These are phyloP conservation scores for Oryza australiensis DNA, from an alignment of 176 grass and related monocot species.

Conservation along the genomic window DNA sequence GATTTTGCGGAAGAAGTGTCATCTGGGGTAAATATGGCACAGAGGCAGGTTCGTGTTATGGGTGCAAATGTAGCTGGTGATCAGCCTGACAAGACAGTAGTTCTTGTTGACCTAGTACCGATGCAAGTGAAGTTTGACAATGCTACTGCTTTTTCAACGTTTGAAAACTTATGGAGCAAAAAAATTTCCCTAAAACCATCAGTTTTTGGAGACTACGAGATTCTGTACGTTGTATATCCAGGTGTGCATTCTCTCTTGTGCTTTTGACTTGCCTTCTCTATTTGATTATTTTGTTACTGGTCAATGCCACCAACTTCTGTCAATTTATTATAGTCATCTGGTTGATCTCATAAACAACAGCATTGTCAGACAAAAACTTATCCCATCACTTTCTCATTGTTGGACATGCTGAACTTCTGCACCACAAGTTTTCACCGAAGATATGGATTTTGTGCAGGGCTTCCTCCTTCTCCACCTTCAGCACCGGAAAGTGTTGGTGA, in stretches of 20 bases:
- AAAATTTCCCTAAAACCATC: constrained; percentile 59
- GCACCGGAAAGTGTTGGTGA: constrained; percentile 46
- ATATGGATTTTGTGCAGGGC: constrained; percentile 60
- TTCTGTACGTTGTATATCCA: constrained; percentile 97
- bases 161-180: constrained; percentile 87
- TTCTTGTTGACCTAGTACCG: constrained; percentile 86
- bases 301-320: constrained; percentile 4
- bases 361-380: constrained; percentile 4
- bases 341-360: constrained; percentile 14
- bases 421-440: constrained; percentile 20
- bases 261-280: constrained; percentile 12
- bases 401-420: constrained; percentile 5
- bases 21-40: constrained; percentile 73
- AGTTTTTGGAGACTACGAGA: constrained; percentile 75
- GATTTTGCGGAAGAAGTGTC: constrained; percentile 79
- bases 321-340: constrained; percentile 21
- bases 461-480: constrained; percentile 90
- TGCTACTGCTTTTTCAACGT: constrained; percentile 65
- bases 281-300: constrained; percentile 28
- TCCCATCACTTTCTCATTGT: background rate
- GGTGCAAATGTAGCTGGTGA: constrained; percentile 91
- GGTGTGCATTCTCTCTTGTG: constrained; percentile 42
- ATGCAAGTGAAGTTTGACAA: constrained; percentile 72
- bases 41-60: constrained; percentile 85
- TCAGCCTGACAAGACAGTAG: constrained; percentile 75